Evolutionary conservation across 805 yeast species (phyloP), one percentile per base, ranked within the genome.

Genomic region (Ogataea minuta): DNA sequence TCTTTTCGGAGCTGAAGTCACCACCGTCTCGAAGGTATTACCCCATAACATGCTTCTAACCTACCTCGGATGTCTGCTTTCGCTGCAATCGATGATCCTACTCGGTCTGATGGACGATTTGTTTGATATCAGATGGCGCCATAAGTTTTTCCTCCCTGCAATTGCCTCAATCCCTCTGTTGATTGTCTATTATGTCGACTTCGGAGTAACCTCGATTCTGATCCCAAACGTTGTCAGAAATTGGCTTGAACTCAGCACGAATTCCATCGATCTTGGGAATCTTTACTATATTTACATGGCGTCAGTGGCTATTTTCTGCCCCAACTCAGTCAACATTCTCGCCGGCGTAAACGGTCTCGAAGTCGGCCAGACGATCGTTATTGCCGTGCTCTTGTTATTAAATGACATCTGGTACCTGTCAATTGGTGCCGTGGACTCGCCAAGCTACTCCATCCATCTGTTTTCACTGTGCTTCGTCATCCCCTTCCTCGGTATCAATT

Each of bases 271-370:
- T 60, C 67, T 93, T 41, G 95, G 96, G 3, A 59, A 70, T 12
- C 62, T 86, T 19, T 93, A 93, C 67, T 93, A 93, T 60, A 65
- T 66, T 10, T 93, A 93, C 66, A 93, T 93, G 99, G 87, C 84
- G 0, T 73, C 95, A 0, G 79, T 93, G 43, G 83, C 95, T 2
- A 91, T 93, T 27, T 93, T 93, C 57, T 84, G 96, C 54, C 97
- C 99, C 16, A 91, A 93, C 59, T 87, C 97, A 9, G 89, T 93
- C 61, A 93, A 93, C 59, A 93, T 93, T 36, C 68, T 90, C 21
- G 99, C 99, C 0, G 99, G 99, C 5, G 77, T 93, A 32, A 93
- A 93, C 60, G 99, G 99, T 0, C 69, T 93, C 29, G 99, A 93
- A 64, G 97, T 90, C 9, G 98, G 97, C 19, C 99, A 93, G 63